Base-by-base conservation (phyloP, 225 moss, liverwort and hornwort species). In the Pseudisothecium myosuroides region DNA sequence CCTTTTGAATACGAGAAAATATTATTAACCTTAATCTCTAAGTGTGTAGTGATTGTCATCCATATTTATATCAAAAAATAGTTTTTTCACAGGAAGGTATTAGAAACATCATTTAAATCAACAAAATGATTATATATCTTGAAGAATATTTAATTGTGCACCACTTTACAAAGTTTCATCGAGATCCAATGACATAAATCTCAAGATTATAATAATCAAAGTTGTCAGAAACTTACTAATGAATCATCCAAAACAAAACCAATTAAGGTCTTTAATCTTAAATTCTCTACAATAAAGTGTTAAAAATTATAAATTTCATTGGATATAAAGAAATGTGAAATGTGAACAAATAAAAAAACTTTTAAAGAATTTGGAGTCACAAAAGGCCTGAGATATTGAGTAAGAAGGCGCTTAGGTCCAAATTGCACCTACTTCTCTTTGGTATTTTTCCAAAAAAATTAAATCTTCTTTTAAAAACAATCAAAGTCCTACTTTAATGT, bases 331-430 rank as follows among this genome's bases (percentile, higher is more conserved):
- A 39, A 69, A 68, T 68, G 7, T n/a, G 23, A n/a, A 12, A 23
- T 12, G 5, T 23, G 6, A 39, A n/a, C 8, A 68, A 68, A 68
- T 11, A 6, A n/a, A n/a, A 66, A 36, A 15, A 1, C 21, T 22
- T 67, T 11, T 11, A 68, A 22, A n/a, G 12, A n/a, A n/a, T 68
- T n/a, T n/a, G 19, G 68, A 68, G 12, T 11, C 22, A n/a, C 0
- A 0, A n/a, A 22, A n/a, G 7, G 12, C 37, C 1, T 22, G 2
- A 68, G n/a, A n/a, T n/a, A 68, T n/a, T n/a, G 7, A 22, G 2
- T n/a, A 21, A 68, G 12, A 64, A 66, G 22, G 22, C 7, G 0
- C n/a, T 68, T n/a, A 68, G n/a, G 22, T 4, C 22, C 11, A 68
- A 67, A 5, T 67, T 67, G 28, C 14, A 28, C 61, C 28, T 61